These are phyloP conservation scores for Fermentozyma sake DNA, from an alignment of 1,139 yeast genomes.

Conservation along the genomic window DNA sequence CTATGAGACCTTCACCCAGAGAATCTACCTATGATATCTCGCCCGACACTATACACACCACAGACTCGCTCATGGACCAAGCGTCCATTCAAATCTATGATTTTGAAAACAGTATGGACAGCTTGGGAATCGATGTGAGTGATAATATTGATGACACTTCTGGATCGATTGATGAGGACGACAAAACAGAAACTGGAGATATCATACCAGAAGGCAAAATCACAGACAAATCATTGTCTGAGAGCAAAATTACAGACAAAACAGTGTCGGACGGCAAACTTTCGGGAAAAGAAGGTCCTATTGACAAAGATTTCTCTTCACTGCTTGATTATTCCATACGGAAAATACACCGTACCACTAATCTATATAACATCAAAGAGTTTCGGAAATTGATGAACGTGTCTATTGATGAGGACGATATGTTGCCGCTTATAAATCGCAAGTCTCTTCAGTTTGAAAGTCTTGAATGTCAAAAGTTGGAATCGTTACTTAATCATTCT, in stretches of 20 bases:
- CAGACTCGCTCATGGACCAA: conserved; percentile 19
- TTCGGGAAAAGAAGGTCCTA: too few relatives aligned
- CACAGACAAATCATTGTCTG: too few relatives aligned
- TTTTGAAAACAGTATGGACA: conserved; percentile 10
- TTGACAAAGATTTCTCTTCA: too few relatives aligned
- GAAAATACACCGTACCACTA: conserved; percentile 18
- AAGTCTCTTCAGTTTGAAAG: conserved; percentile 24
- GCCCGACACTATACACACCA: conserved; percentile 11
- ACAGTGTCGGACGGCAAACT: too few relatives aligned
- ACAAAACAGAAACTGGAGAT: conserved; percentile 5
- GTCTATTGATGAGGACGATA: conserved; percentile 7
- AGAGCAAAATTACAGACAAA: too few relatives aligned
- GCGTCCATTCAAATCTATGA: conserved; percentile 18
- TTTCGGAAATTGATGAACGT: conserved; percentile 16
- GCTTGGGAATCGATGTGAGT: conserved; percentile 2
- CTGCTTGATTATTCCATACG: background rate
- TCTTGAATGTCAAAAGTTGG: conserved; percentile 13
- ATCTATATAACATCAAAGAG: conserved; percentile 19
- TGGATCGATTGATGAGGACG: conserved; percentile 4
- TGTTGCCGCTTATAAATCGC: conserved; percentile 20
- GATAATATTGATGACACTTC: conserved; percentile 6
- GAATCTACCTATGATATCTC: conserved; percentile 5
- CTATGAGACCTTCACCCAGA: too few relatives aligned
- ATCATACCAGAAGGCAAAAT: too few relatives aligned
- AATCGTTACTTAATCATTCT: conserved; percentile 4